Evolutionary conservation across 345 rosid genomes (phyloP).

Genomic region (Salix suchowensis): DNA sequence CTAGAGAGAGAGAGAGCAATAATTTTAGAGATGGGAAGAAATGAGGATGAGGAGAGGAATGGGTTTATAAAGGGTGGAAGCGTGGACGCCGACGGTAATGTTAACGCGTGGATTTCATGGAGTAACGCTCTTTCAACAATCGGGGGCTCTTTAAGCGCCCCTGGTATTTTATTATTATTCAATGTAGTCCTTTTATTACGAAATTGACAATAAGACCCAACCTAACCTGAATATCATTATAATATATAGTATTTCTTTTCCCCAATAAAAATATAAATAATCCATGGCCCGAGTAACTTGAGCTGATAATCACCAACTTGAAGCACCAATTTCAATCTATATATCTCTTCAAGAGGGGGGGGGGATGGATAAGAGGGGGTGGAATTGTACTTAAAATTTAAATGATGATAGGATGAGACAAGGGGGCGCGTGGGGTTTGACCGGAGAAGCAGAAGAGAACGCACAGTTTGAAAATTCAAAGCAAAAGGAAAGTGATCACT

Average conservation of each 20-base stretch:
- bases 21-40: background rate
- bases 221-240: too few relatives aligned
- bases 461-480: slow-evolving; percentile 4
- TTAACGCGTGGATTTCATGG: background rate
- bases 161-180: background rate
- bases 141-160: too few relatives aligned
- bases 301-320: too few relatives aligned
- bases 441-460: background rate
- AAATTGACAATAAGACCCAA: too few relatives aligned
- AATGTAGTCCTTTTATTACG: background rate
- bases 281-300: too few relatives aligned
- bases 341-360: background rate
- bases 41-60: background rate
- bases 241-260: too few relatives aligned
- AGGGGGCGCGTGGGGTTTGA: background rate
- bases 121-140: background rate
- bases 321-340: too few relatives aligned
- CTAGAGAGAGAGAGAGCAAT: background rate
- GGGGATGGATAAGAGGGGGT: background rate
- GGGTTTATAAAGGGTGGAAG: background rate
- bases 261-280: too few relatives aligned
- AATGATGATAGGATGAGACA: background rate
- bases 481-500: background rate
- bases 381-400: too few relatives aligned
- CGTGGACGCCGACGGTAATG: background rate